phyloP scores from a whole-genome alignment of 2,329 filamentous ascomycete genomes.

The Pseudonectria buxi region DNA sequence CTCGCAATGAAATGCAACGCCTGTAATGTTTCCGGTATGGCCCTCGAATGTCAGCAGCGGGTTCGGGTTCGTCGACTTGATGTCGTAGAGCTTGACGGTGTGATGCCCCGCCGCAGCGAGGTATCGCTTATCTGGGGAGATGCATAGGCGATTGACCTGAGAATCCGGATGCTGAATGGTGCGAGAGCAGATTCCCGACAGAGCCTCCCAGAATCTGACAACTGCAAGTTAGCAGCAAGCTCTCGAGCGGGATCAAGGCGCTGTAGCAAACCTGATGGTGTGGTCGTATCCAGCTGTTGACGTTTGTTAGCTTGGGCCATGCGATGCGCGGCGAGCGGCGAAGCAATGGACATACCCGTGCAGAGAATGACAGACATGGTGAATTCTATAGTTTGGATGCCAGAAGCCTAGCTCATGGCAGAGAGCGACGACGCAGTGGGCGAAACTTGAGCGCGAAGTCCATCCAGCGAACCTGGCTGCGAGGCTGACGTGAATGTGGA shows the following conservation, averaged over 20 bases:
- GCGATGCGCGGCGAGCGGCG: background rate
- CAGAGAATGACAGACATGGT: constrained; percentile 57
- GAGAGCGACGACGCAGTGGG: background rate
- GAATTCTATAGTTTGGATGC: constrained; percentile 10
- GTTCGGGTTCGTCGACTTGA: constrained; percentile 96
- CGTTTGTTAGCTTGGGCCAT: constrained; percentile 14
- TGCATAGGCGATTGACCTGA: constrained; percentile 96
- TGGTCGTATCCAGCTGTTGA: constrained; percentile 53
- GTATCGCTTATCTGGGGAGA: constrained; percentile 95
- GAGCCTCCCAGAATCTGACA: constrained; percentile 89
- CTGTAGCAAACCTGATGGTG: constrained; percentile 46
- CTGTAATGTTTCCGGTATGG: constrained; percentile 92
- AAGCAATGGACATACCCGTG: constrained; percentile 41
- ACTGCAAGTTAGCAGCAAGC: constrained; percentile 8
- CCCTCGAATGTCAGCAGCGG: constrained; percentile 91
- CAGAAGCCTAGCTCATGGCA: constrained; percentile 19
- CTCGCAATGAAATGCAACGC: constrained; percentile 95
- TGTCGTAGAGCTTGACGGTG: constrained; percentile 95
- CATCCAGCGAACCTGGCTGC: no score
- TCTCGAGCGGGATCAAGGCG: constrained; percentile 3
- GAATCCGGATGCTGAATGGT: constrained; percentile 98
- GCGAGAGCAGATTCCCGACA: constrained; percentile 94
- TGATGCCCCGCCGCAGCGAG: constrained; percentile 75
- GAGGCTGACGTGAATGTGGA: background rate
- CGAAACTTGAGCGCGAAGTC: background rate